Percentiles rank a stretch among this genome's conserved stretches.
These are phyloP conservation scores for Debaryomycetaceae sp. DNA, from an alignment of 1,139 yeast genomes.

Conservation along the genomic window DNA sequence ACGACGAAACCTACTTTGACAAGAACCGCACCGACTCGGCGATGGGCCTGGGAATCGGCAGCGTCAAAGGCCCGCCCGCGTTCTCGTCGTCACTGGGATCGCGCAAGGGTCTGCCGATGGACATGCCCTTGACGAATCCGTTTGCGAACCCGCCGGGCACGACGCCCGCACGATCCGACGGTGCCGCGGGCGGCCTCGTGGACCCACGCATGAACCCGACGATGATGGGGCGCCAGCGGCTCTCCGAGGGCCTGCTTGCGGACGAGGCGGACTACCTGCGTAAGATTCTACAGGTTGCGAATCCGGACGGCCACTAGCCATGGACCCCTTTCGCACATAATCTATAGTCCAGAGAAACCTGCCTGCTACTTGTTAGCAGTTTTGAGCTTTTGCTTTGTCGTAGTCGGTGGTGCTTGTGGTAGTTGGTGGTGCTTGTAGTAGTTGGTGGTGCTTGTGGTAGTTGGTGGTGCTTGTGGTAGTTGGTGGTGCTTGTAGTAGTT, in stretches of 20 bases:
- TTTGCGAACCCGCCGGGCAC: slow-evolving; percentile 52
- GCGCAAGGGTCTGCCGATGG: slow-evolving; percentile 14
- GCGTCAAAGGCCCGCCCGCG: background rate
- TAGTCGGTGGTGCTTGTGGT: too few species aligned
- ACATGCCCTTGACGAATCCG: slow-evolving; percentile 39
- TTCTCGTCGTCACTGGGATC: slow-evolving; percentile 4
- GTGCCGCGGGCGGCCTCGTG: slow-evolving; percentile 12
- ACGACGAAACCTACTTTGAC: slow-evolving; percentile 13
- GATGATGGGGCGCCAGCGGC: slow-evolving; percentile 63
- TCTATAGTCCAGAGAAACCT: too few species aligned
- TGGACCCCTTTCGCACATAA: too few species aligned
- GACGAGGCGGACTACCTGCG: slow-evolving; percentile 72
- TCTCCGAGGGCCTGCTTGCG: slow-evolving; percentile 66
- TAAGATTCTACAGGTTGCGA: slow-evolving; percentile 63
- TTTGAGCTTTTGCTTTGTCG: too few species aligned
- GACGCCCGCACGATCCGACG: slow-evolving; percentile 22
- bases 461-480: too few species aligned
- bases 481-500: too few species aligned
- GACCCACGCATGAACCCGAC: slow-evolving; percentile 57
- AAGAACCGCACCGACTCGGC: slow-evolving; percentile 12
- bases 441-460: too few species aligned
- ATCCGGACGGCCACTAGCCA: slow-evolving; percentile 60
- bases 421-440: too few species aligned
- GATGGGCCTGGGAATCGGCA: background rate
- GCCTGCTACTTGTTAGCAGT: too few species aligned